Evolutionary conservation across 163 green algal genomes (phyloP).

Genomic region (Prototheca cutis): DNA sequence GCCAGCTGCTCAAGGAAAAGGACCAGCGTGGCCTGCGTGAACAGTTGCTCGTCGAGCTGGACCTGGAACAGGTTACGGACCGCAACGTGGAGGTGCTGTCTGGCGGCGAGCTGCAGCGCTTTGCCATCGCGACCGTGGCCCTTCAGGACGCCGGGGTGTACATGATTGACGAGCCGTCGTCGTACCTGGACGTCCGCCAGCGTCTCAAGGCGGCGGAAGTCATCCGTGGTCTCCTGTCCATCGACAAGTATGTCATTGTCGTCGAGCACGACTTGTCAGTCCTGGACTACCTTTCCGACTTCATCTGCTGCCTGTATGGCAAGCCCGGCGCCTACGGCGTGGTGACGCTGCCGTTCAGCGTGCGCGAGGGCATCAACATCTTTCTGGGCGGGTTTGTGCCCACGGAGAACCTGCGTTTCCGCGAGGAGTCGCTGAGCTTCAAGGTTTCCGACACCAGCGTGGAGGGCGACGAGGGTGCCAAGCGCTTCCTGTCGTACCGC

Average conservation of each 20-base stretch:
- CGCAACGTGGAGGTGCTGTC: conserved; percentile 92
- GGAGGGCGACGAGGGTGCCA: conserved; percentile 53
- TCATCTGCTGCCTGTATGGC: conserved; percentile 99
- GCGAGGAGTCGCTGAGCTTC: conserved; percentile 92
- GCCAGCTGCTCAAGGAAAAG: conserved; percentile 69
- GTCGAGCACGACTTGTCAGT: conserved; percentile 96
- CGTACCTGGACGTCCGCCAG: conserved; percentile 96
- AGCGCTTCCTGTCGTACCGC: conserved; percentile 75
- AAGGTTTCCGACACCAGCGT: conserved; percentile 52
- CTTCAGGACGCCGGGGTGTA: conserved; percentile 89
- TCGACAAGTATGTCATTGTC: conserved; percentile 86
- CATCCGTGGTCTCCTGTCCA: conserved; percentile 51
- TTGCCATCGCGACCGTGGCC: conserved; percentile 92
- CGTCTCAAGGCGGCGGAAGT: conserved; percentile 85
- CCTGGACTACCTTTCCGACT: conserved; percentile 99
- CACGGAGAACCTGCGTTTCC: conserved; percentile 97
- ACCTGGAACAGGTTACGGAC: conserved; percentile 86
- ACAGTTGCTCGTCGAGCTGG: conserved; percentile 63
- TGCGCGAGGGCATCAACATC: conserved; percentile 85
- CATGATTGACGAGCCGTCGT: conserved; percentile 98
- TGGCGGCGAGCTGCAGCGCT: conserved; percentile 95
- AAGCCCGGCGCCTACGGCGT: conserved; percentile 88
- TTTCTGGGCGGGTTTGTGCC: conserved; percentile 70
- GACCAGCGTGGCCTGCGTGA: conserved; percentile 65
- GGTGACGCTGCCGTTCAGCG: conserved; percentile 91